Evolutionary conservation across 352 stramenopile species (phyloP).

Genomic region (Globisporangium ultimum): DNA sequence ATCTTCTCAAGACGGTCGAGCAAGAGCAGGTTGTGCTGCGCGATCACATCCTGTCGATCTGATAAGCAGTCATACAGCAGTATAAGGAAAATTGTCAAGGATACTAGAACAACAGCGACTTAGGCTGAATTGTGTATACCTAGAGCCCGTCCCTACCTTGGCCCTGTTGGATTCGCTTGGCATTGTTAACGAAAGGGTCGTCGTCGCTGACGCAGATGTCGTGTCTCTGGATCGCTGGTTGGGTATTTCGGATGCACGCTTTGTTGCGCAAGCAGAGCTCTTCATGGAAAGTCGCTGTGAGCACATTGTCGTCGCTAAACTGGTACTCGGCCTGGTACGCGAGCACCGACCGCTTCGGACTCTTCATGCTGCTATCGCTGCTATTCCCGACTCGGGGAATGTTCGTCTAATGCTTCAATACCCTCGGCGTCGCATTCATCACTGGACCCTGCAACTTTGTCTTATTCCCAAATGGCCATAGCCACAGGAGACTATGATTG

Average conservation of each 20-base stretch:
- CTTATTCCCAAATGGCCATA: background rate
- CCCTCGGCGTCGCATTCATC: background rate
- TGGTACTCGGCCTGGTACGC: slow-evolving; percentile 64
- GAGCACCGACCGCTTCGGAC: slow-evolving; percentile 33
- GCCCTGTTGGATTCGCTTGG: slow-evolving; percentile 53
- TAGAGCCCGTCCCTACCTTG: slow-evolving; percentile 25
- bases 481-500: background rate
- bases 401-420: background rate
- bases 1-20: slow-evolving; percentile 51
- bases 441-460: background rate
- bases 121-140: too few species aligned
- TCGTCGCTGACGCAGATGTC: slow-evolving; percentile 28
- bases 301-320: slow-evolving; percentile 56
- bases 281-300: slow-evolving; percentile 49
- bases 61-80: background rate
- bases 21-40: slow-evolving; percentile 45
- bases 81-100: background rate
- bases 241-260: slow-evolving; percentile 38
- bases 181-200: slow-evolving; percentile 33
- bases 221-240: slow-evolving; percentile 31
- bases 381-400: background rate
- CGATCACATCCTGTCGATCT: slow-evolving; percentile 52
- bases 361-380: slow-evolving; percentile 31
- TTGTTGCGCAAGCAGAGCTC: slow-evolving; percentile 43
- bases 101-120: too few species aligned